These are phyloP conservation scores for Thelonectria olida DNA, from an alignment of 2,329 filamentous ascomycete genomes.

Conservation along the genomic window DNA sequence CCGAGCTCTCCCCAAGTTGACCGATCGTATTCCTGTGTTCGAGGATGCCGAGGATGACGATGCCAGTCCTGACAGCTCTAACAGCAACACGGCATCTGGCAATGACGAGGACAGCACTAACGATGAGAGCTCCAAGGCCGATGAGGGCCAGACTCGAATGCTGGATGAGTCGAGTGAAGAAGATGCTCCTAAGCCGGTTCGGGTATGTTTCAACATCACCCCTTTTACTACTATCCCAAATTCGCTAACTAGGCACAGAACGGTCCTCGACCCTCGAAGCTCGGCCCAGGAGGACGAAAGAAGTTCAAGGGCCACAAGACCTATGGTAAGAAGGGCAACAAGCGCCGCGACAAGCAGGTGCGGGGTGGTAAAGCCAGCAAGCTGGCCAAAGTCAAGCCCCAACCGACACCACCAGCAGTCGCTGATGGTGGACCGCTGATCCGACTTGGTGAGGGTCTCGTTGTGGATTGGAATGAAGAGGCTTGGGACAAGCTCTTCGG, in stretches of 20 bases:
- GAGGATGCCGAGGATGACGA: slow-evolving; percentile 56
- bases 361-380: slow-evolving; percentile 50
- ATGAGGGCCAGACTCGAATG: slow-evolving; percentile 61
- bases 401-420: slow-evolving; percentile 49
- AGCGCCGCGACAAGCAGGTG: slow-evolving; percentile 56
- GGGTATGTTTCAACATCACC: slow-evolving; percentile 34
- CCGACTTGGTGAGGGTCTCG: slow-evolving; percentile 82
- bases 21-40: slow-evolving; percentile 55
- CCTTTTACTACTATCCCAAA: neutral
- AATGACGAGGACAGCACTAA: slow-evolving; percentile 63
- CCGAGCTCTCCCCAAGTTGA: slow-evolving; percentile 64
- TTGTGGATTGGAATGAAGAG: slow-evolving; percentile 84
- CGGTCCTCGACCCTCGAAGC: slow-evolving; percentile 36
- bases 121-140: slow-evolving; percentile 54
- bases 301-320: slow-evolving; percentile 57
- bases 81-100: slow-evolving; percentile 55
- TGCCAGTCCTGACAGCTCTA: slow-evolving; percentile 58
- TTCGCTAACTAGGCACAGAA: slow-evolving; percentile 15
- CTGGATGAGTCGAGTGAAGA: slow-evolving; percentile 67
- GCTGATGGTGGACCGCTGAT: slow-evolving; percentile 71
- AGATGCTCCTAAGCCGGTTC: slow-evolving; percentile 45
- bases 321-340: slow-evolving; percentile 60
- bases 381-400: slow-evolving; percentile 43
- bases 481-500: slow-evolving; percentile 78
- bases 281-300: slow-evolving; percentile 52